These are phyloP conservation scores for Epichloe aotearoae DNA, from an alignment of 2,329 filamentous ascomycete species.

Conservation along the genomic window DNA sequence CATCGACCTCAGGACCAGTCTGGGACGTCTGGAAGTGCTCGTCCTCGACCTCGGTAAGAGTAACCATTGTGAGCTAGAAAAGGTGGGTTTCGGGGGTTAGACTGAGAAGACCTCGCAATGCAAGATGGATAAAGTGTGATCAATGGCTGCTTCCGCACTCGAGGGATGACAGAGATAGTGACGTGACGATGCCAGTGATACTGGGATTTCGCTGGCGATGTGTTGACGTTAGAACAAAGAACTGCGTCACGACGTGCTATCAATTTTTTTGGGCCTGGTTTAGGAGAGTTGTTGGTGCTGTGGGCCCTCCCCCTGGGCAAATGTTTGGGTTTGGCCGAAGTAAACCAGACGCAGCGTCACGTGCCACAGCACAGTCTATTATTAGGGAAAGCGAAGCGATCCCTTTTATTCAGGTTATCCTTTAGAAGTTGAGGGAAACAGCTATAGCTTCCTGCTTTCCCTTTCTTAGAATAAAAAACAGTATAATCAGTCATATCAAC, in stretches of 20 bases:
- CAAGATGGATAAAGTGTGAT: background rate
- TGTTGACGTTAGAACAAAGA: background rate
- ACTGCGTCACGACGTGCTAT: slow-evolving; percentile 1
- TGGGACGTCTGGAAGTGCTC: slow-evolving; percentile 76
- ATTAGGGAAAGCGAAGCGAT: no score
- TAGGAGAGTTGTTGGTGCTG: background rate
- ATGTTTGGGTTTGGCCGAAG: background rate
- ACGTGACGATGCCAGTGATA: background rate
- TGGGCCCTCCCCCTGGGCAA: background rate
- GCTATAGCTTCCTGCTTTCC: no score
- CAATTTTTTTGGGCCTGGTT: background rate
- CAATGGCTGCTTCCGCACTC: background rate
- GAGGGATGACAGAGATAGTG: background rate
- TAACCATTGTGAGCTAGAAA: slow-evolving; percentile 58
- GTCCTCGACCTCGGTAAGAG: slow-evolving; percentile 92
- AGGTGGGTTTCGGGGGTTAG: background rate
- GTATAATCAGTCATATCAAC: slow-evolving; percentile 20
- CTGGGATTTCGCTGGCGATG: background rate
- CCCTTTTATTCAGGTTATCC: no score
- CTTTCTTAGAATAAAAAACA: no score
- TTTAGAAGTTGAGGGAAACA: no score
- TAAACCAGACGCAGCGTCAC: slow-evolving; percentile 1
- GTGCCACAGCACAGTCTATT: background rate
- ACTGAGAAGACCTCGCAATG: background rate
- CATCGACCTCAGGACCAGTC: slow-evolving; percentile 62